Conservation (phyloP, 2,329 filamentous ascomycete genomes). For the Trichoderma citrinoviride region DNA sequence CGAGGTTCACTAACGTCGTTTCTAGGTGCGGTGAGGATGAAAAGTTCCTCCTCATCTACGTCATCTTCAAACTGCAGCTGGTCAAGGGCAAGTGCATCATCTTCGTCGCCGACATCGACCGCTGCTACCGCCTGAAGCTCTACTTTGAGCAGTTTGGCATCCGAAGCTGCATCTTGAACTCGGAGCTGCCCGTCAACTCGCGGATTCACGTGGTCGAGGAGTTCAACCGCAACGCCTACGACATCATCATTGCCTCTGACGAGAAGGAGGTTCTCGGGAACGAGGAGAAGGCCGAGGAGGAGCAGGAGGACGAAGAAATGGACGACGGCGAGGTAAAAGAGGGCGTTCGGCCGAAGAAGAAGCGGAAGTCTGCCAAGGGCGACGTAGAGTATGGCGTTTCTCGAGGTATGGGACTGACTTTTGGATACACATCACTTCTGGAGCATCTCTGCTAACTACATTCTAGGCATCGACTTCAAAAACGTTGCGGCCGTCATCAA, state of each 20-base stretch:
- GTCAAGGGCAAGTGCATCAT: conserved; percentile 83
- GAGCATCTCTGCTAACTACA: conserved; percentile 24
- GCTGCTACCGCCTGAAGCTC: conserved; percentile 86
- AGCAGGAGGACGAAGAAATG: conserved; percentile 37
- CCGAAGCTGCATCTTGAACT: conserved; percentile 89
- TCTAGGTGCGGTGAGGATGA: conserved; percentile 86
- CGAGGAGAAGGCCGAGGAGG: conserved; percentile 46
- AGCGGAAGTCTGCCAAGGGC: conserved; percentile 52
- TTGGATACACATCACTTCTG: background rate
- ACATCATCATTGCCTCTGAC: conserved; percentile 95
- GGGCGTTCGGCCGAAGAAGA: conserved; percentile 33
- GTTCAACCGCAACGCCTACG: conserved; percentile 95
- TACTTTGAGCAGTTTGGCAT: conserved; percentile 97
- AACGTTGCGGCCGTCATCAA: conserved; percentile 94
- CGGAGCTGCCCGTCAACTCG: conserved; percentile 88
- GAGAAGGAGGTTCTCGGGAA: conserved; percentile 80
- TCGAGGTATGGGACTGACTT: conserved; percentile 53
- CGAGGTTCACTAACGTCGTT: conserved; percentile 20
- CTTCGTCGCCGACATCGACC: conserved; percentile 78
- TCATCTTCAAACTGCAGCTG: conserved; percentile 91
- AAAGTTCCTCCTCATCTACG: conserved; percentile 89
- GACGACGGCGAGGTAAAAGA: conserved; percentile 29
- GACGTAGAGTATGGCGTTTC: conserved; percentile 95
- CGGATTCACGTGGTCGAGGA: conserved; percentile 93
- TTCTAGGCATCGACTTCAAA: conserved; percentile 76